Conservation (phyloP, 306 rosid genomes). For the Gastrolobium bilobum region DNA sequence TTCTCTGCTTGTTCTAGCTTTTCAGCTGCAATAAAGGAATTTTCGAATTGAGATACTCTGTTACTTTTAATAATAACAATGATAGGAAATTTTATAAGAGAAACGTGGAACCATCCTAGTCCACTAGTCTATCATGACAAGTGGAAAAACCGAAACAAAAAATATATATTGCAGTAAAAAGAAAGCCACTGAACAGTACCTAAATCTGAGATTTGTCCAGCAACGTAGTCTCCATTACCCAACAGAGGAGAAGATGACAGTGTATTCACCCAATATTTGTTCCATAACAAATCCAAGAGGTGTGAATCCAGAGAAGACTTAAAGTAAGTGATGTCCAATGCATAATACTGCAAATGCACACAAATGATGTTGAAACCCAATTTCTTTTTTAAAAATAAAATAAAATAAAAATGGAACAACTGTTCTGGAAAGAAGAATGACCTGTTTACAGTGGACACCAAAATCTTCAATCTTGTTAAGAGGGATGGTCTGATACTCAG, state of each 20-base stretch:
- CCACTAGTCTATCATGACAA: neutral
- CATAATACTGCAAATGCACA: slow-evolving; percentile 78
- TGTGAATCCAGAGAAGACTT: slow-evolving; percentile 95
- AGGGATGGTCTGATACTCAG: slow-evolving; percentile 97
- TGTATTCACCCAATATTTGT: slow-evolving; percentile 95
- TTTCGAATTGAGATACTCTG: slow-evolving; percentile 29
- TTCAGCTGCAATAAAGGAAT: slow-evolving; percentile 74
- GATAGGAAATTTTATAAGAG: neutral
- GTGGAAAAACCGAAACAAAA: slow-evolving; percentile 11
- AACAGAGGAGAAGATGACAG: slow-evolving; percentile 92
- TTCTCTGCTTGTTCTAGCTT: slow-evolving; percentile 96
- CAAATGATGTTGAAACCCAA: slow-evolving; percentile 35
- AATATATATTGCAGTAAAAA: neutral
- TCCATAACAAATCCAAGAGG: slow-evolving; percentile 95
- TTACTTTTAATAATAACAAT: slow-evolving; percentile 5
- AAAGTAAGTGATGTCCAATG: slow-evolving; percentile 94
- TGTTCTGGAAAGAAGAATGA: slow-evolving; percentile 37
- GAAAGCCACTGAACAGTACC: slow-evolving; percentile 59
- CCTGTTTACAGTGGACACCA: slow-evolving; percentile 99
- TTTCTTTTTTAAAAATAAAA: neutral
- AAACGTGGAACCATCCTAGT: slow-evolving; percentile 16
- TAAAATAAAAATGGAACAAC: neutral
- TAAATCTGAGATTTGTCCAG: slow-evolving; percentile 94
- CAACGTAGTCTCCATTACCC: slow-evolving; percentile 96
- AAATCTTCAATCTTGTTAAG: slow-evolving; percentile 96